These are phyloP conservation scores for Calonectria leucothoes DNA, from an alignment of 2,329 filamentous ascomycete species.

Conservation along the genomic window DNA sequence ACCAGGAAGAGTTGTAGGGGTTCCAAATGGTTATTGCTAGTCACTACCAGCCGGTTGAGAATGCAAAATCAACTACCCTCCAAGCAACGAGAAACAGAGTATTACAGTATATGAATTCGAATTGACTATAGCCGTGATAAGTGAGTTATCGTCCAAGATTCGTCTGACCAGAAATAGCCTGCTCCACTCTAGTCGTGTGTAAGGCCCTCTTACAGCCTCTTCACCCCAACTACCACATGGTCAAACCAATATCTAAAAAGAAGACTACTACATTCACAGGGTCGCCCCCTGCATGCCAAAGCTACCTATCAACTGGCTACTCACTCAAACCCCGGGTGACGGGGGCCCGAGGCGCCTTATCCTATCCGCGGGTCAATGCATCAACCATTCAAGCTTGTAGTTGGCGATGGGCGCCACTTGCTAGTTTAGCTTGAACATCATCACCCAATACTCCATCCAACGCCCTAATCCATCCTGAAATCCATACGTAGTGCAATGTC, in stretches of 20 bases:
- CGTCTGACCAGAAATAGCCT: neutral
- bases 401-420: constrained; percentile 14
- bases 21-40: neutral
- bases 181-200: neutral
- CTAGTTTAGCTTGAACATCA: constrained; percentile 4
- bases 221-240: neutral
- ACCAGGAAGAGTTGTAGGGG: neutral
- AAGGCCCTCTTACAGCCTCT: neutral
- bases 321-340: constrained; percentile 4
- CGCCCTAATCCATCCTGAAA: constrained; percentile 33
- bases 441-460: constrained; percentile 27
- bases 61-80: neutral
- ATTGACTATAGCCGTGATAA: neutral
- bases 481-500: constrained; percentile 29
- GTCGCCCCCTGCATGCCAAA: constrained; percentile 23
- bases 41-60: no score
- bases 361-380: neutral
- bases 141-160: neutral
- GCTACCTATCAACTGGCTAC: constrained; percentile 13
- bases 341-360: constrained; percentile 3
- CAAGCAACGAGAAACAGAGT: neutral
- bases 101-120: neutral
- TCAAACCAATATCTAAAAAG: neutral
- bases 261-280: neutral
- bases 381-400: neutral